phyloP scores from a whole-genome alignment of 1,284 basidiomycete species.

The Irpex lacteus region DNA sequence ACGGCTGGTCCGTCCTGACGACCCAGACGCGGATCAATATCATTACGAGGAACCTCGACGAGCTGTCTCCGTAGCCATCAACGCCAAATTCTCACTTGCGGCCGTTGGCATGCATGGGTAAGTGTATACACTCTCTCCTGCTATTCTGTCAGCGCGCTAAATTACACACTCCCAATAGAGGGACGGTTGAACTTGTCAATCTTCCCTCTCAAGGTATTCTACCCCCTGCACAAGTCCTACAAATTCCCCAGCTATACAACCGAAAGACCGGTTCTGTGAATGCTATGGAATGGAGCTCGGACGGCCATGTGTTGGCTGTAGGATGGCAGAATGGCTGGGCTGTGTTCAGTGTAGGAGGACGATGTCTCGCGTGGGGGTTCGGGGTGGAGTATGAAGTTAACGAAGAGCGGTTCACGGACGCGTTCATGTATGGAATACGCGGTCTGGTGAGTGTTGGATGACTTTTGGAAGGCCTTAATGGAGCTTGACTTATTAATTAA shows the following conservation, averaged over 20 bases:
- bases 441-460: slow-evolving; percentile 47
- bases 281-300: slow-evolving; percentile 87
- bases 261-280: slow-evolving; percentile 70
- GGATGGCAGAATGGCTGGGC: slow-evolving; percentile 92
- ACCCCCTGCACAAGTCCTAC: slow-evolving; percentile 52
- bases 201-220: slow-evolving; percentile 57
- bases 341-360: slow-evolving; percentile 88
- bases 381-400: slow-evolving; percentile 68
- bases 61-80: slow-evolving; percentile 69
- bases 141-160: slow-evolving; percentile 2
- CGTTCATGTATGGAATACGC: slow-evolving; percentile 80
- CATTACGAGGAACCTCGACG: slow-evolving; percentile 63
- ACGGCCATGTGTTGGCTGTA: slow-evolving; percentile 96
- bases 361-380: slow-evolving; percentile 77
- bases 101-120: slow-evolving; percentile 80
- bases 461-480: too few species aligned
- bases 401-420: slow-evolving; percentile 69
- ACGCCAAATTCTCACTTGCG: slow-evolving; percentile 81
- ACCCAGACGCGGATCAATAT: slow-evolving; percentile 30
- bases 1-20: slow-evolving; percentile 47
- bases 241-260: slow-evolving; percentile 56
- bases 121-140: slow-evolving; percentile 20
- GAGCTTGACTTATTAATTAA: not conserved
- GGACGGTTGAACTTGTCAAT: slow-evolving; percentile 58
- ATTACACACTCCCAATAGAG: slow-evolving; percentile 35